phyloP scores from a whole-genome alignment of 2,329 filamentous ascomycete genomes.

The Biscogniauxia sp. region DNA sequence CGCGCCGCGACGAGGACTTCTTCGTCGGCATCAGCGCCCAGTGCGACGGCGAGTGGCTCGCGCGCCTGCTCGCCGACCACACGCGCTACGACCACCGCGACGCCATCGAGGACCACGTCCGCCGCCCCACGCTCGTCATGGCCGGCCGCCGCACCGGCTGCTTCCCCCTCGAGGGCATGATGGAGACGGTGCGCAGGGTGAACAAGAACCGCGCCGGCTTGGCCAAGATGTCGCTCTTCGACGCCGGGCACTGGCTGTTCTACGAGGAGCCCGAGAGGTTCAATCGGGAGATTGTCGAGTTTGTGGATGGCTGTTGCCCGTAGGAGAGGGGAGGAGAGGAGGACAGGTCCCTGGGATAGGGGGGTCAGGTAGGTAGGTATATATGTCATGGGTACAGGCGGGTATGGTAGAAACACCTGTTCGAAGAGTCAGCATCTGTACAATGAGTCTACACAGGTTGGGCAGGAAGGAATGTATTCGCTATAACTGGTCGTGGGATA shows the following conservation, averaged over 20 bases:
- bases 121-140: constrained; percentile 36
- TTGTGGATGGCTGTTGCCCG: constrained; percentile 16
- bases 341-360: too few relatives aligned
- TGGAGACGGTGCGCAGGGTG: constrained; percentile 34
- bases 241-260: constrained; percentile 41
- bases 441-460: too few relatives aligned
- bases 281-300: constrained; percentile 33
- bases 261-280: constrained; percentile 40
- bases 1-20: constrained; percentile 33
- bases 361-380: too few relatives aligned
- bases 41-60: constrained; percentile 39
- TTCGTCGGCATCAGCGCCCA: constrained; percentile 33
- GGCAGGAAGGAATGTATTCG: too few relatives aligned
- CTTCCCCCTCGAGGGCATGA: constrained; percentile 38
- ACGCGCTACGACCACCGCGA: constrained; percentile 43
- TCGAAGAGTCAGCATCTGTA: too few relatives aligned
- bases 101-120: constrained; percentile 33
- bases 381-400: too few relatives aligned
- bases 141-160: constrained; percentile 37
- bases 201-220: constrained; percentile 21
- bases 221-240: constrained; percentile 32
- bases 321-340: not conserved
- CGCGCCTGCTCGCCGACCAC: constrained; percentile 38
- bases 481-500: too few relatives aligned
- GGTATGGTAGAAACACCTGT: too few relatives aligned